phyloP scores from a whole-genome alignment of 352 stramenopile species.

The Phytopythium litorale region DNA sequence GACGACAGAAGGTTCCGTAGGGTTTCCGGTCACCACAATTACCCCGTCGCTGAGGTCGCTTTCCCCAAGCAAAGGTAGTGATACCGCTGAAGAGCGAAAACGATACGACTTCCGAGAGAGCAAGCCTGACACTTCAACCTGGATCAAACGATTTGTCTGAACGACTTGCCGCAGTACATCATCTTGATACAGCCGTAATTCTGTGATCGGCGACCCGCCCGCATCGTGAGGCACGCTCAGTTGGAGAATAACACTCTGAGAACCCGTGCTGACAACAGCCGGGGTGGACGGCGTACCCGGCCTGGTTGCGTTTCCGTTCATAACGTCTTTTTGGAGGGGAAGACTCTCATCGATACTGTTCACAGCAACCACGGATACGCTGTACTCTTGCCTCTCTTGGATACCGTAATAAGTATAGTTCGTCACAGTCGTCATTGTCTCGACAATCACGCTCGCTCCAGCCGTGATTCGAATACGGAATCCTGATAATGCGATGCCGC shows the following conservation, averaged over 20 bases:
- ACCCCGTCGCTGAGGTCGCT: constrained; percentile 25
- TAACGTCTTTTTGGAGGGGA: constrained; percentile 6
- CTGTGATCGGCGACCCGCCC: constrained; percentile 31
- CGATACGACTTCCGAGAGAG: constrained; percentile 25
- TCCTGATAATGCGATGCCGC: constrained; percentile 26
- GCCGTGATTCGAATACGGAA: constrained; percentile 17
- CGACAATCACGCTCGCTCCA: constrained; percentile 1
- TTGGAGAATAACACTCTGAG: constrained; percentile 30
- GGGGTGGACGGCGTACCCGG: constrained; percentile 24
- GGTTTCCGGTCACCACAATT: constrained; percentile 19
- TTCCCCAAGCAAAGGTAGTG: constrained; percentile 21
- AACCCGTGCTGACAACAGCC: constrained; percentile 11
- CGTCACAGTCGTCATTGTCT: background rate
- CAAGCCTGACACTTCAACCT: constrained; percentile 23
- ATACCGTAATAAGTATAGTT: constrained; percentile 20
- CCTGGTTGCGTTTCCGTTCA: constrained; percentile 20
- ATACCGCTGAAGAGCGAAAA: constrained; percentile 29
- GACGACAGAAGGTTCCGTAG: constrained; percentile 32
- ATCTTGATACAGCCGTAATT: constrained; percentile 41
- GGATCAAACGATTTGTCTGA: constrained; percentile 10
- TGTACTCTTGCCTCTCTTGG: constrained; percentile 24
- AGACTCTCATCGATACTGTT: constrained; percentile 26
- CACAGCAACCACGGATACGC: constrained; percentile 15
- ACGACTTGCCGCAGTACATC: constrained; percentile 19
- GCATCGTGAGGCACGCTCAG: constrained; percentile 35